Evolutionary conservation across 305 asterid species (phyloP).

Genomic region (Plantago lanceolata): DNA sequence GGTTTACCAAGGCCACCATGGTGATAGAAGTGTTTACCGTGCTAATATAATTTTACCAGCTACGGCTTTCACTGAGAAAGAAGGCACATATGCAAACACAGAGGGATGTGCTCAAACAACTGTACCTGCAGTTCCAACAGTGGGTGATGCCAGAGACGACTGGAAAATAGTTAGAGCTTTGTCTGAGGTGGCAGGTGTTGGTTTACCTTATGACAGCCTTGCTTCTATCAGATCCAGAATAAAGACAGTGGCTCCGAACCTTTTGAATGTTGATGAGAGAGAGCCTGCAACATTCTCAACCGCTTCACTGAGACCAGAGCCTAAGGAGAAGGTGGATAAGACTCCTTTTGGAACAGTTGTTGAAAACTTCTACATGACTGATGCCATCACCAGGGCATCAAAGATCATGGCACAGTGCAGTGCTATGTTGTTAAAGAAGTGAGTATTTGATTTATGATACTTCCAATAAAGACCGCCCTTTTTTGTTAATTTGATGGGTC

Average conservation of each 20-base stretch:
- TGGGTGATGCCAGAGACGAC: slow-evolving; percentile 92
- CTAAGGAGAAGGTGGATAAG: slow-evolving; percentile 40
- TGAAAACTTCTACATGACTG: slow-evolving; percentile 90
- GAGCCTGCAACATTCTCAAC: slow-evolving; percentile 65
- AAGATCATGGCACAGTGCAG: slow-evolving; percentile 98
- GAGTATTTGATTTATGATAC: slow-evolving; percentile 25
- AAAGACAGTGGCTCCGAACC: slow-evolving; percentile 77
- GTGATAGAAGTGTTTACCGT: slow-evolving; percentile 82
- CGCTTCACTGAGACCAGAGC: slow-evolving; percentile 63
- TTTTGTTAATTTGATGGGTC: slow-evolving; percentile 25
- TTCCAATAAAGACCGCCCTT: slow-evolving; percentile 38
- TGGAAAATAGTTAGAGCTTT: slow-evolving; percentile 87
- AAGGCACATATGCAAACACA: slow-evolving; percentile 82
- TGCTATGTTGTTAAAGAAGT: slow-evolving; percentile 54
- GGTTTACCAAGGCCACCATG: slow-evolving; percentile 98
- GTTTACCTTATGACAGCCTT: slow-evolving; percentile 58
- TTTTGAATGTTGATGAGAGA: slow-evolving; percentile 70
- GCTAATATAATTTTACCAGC: slow-evolving; percentile 88
- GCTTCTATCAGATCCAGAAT: slow-evolving; percentile 63
- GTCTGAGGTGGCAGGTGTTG: slow-evolving; percentile 69
- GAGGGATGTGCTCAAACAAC: slow-evolving; percentile 89
- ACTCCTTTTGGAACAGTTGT: slow-evolving; percentile 57
- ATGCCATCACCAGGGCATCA: slow-evolving; percentile 83
- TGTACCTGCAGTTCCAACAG: slow-evolving; percentile 95
- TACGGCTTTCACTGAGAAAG: slow-evolving; percentile 87